Percentiles rank a stretch among this genome's conserved stretches.
Evolutionary conservation across 2,329 filamentous ascomycete species (phyloP).

Genomic region (Metarhizium rileyi): DNA sequence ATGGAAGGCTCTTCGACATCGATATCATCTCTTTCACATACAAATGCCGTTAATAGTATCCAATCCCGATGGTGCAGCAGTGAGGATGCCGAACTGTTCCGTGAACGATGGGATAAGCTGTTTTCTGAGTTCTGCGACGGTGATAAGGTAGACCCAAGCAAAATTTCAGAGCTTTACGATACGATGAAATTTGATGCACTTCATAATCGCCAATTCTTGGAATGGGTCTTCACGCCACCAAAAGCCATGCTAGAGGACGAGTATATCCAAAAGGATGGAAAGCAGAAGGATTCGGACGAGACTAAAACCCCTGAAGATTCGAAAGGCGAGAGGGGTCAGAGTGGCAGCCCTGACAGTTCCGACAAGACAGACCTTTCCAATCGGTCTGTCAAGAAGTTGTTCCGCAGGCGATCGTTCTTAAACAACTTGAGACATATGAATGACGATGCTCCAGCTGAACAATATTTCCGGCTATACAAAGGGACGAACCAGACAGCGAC

Average conservation of each 20-base stretch:
- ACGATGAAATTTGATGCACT: conserved; percentile 99
- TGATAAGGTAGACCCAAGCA: conserved; percentile 97
- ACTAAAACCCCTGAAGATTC: conserved; percentile 27
- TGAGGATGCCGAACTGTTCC: conserved; percentile 89
- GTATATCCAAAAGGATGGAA: conserved; percentile 34
- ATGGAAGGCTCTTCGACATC: conserved; percentile 33
- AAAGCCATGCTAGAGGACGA: conserved; percentile 69
- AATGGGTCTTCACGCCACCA: conserved; percentile 93
- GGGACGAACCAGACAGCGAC: conserved; percentile 57
- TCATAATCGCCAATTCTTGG: conserved; percentile 90
- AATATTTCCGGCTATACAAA: conserved; percentile 87
- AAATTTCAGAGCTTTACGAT: conserved; percentile 96
- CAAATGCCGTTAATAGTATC: conserved; percentile 56
- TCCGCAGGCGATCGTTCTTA: conserved; percentile 52
- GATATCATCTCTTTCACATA: conserved; percentile 45
- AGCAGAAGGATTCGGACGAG: conserved; percentile 33
- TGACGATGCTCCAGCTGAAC: conserved; percentile 50
- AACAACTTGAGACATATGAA: conserved; percentile 38
- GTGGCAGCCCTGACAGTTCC: conserved; percentile 21
- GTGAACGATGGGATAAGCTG: conserved; percentile 95
- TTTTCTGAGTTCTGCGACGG: conserved; percentile 94
- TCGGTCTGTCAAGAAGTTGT: conserved; percentile 36
- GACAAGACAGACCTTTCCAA: conserved; percentile 31
- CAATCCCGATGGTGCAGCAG: conserved; percentile 94
- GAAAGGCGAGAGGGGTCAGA: conserved; percentile 20